Conservation (phyloP, 176 grass and related monocot species). For the Oryza meridionalis region DNA sequence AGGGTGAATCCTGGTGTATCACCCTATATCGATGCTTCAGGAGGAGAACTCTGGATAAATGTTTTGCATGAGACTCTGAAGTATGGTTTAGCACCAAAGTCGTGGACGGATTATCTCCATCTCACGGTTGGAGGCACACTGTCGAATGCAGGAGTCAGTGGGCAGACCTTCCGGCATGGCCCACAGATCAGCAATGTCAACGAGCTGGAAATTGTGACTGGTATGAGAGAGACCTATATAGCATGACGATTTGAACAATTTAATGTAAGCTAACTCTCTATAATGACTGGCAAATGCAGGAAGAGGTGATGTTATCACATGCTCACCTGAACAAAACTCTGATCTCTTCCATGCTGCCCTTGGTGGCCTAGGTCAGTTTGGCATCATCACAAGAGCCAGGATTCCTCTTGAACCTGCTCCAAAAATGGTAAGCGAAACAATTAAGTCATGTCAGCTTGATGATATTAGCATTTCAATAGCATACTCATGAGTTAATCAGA, state of each 20-base stretch:
- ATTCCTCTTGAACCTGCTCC: conserved; percentile 74
- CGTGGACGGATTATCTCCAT: conserved; percentile 91
- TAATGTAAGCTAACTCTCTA: conserved; percentile 30
- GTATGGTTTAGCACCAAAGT: conserved; percentile 72
- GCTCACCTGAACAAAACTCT: conserved; percentile 63
- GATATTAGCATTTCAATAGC: conserved; percentile 24
- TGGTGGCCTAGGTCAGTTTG: conserved; percentile 88
- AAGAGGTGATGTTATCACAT: conserved; percentile 61
- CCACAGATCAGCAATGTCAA: conserved; percentile 86
- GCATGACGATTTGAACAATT: background rate
- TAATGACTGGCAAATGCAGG: conserved; percentile 56
- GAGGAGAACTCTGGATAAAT: conserved; percentile 84
- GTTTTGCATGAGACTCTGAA: conserved; percentile 67
- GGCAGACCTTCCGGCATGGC: conserved; percentile 81
- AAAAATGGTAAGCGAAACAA: conserved; percentile 45
- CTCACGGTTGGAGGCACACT: conserved; percentile 81
- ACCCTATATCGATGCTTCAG: conserved; percentile 74
- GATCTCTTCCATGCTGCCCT: conserved; percentile 82
- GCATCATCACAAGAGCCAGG: conserved; percentile 84
- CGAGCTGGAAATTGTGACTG: conserved; percentile 84
- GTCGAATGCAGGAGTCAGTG: conserved; percentile 81
- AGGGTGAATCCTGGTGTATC: conserved; percentile 50
- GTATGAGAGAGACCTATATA: conserved; percentile 41
- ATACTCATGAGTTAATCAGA: conserved; percentile 12
- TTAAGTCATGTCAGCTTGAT: conserved; percentile 13